These are phyloP conservation scores for Prunus armeniaca DNA, from an alignment of 306 rosid species.

Conservation along the genomic window DNA sequence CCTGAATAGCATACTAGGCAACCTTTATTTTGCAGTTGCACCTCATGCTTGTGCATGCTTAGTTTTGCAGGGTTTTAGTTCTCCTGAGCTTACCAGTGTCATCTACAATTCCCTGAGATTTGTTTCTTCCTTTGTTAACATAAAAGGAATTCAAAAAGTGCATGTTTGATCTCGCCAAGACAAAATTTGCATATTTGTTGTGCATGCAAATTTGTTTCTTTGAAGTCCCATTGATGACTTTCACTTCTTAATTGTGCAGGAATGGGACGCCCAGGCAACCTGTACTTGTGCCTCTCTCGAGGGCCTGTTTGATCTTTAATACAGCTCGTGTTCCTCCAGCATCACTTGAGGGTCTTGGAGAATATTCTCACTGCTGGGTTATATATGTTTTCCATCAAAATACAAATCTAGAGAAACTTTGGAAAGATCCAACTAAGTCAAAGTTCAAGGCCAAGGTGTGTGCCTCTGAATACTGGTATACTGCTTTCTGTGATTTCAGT, in stretches of 20 bases:
- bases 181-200: background rate
- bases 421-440: slow-evolving; percentile 78
- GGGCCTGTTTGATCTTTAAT: slow-evolving; percentile 76
- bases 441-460: slow-evolving; percentile 90
- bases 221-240: slow-evolving; percentile 12
- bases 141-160: background rate
- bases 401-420: slow-evolving; percentile 82
- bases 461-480: slow-evolving; percentile 21
- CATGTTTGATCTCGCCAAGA: background rate
- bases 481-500: slow-evolving; percentile 3
- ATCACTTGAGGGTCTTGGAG: slow-evolving; percentile 82
- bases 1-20: slow-evolving; percentile 82
- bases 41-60: slow-evolving; percentile 76
- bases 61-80: slow-evolving; percentile 56
- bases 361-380: slow-evolving; percentile 93
- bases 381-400: slow-evolving; percentile 88
- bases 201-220: background rate
- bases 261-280: slow-evolving; percentile 98
- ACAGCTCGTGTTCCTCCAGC: slow-evolving; percentile 78
- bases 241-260: slow-evolving; percentile 41
- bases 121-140: background rate
- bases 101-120: background rate
- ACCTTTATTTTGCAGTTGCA: slow-evolving; percentile 70
- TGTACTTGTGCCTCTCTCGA: slow-evolving; percentile 87
- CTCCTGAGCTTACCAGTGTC: slow-evolving; percentile 31